Conservation (phyloP, 768 basidiomycete species). For the Mycena galericulata region DNA sequence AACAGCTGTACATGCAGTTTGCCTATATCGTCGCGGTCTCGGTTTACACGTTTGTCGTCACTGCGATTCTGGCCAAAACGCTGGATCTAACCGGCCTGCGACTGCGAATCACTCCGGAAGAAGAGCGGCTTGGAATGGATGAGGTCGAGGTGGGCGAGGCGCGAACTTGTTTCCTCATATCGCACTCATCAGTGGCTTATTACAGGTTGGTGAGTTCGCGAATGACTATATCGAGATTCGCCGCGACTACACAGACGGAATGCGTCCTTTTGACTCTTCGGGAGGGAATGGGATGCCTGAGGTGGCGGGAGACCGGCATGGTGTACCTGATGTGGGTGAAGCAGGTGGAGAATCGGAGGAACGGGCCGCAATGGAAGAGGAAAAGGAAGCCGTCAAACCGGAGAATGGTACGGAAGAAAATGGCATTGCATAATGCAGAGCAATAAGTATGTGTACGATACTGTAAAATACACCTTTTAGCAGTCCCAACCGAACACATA, state of each 20-base stretch:
- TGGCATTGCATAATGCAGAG: neutral
- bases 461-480: conserved; percentile 43
- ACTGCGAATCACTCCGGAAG: conserved; percentile 64
- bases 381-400: conserved; percentile 11
- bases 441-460: neutral
- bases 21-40: conserved; percentile 70
- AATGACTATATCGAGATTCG: conserved; percentile 78
- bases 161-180: neutral
- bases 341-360: conserved; percentile 20
- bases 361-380: conserved; percentile 11
- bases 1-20: conserved; percentile 84
- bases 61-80: conserved; percentile 68
- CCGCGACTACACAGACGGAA: conserved; percentile 69
- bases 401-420: neutral
- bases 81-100: conserved; percentile 68
- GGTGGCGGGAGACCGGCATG: conserved; percentile 55
- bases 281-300: conserved; percentile 40
- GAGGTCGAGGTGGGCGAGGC: conserved; percentile 69
- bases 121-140: conserved; percentile 74
- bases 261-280: conserved; percentile 54
- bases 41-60: conserved; percentile 71
- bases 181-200: neutral
- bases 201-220: conserved; percentile 76
- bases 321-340: conserved; percentile 48
- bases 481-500: conserved; percentile 87